These are phyloP conservation scores for Alnus glutinosa DNA, from an alignment of 306 rosid species.

Conservation along the genomic window DNA sequence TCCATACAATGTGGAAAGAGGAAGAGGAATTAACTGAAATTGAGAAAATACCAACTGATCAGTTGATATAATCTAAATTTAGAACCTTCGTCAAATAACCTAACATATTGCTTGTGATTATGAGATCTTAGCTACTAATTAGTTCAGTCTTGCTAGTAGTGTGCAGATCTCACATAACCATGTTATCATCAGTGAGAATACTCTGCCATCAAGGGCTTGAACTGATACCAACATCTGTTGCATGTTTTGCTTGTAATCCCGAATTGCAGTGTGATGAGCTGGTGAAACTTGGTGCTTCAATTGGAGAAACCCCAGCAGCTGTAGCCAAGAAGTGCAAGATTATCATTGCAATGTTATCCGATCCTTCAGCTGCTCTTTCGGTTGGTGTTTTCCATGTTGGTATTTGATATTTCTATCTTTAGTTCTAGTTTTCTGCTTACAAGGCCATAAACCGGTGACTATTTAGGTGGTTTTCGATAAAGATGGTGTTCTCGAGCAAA, in stretches of 20 bases:
- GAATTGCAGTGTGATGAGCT: conserved; percentile 66
- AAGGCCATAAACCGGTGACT: conserved; percentile 11
- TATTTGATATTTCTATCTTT: conserved; percentile 12
- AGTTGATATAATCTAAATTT: background rate
- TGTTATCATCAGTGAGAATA: background rate
- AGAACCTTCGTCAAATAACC: background rate
- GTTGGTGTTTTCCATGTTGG: conserved; percentile 37
- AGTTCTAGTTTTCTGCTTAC: conserved; percentile 11
- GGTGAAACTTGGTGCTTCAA: conserved; percentile 65
- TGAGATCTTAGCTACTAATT: background rate
- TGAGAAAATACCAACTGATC: background rate
- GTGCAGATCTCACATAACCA: background rate
- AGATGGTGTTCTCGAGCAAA: conserved; percentile 75
- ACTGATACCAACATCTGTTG: background rate
- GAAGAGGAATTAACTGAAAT: background rate
- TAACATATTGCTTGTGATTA: background rate
- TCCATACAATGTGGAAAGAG: background rate
- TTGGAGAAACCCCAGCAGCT: conserved; percentile 73
- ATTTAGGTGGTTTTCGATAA: conserved; percentile 67
- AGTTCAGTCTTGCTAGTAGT: background rate
- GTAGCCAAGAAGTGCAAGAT: conserved; percentile 77
- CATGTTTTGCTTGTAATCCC: conserved; percentile 21
- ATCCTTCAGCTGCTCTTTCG: conserved; percentile 76
- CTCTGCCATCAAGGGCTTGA: background rate
- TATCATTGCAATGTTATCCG: conserved; percentile 78